Percentiles rank a stretch among this genome's conserved stretches.
Conservation (phyloP, 2,329 filamentous ascomycete genomes). For the Aspergillus fructus region DNA sequence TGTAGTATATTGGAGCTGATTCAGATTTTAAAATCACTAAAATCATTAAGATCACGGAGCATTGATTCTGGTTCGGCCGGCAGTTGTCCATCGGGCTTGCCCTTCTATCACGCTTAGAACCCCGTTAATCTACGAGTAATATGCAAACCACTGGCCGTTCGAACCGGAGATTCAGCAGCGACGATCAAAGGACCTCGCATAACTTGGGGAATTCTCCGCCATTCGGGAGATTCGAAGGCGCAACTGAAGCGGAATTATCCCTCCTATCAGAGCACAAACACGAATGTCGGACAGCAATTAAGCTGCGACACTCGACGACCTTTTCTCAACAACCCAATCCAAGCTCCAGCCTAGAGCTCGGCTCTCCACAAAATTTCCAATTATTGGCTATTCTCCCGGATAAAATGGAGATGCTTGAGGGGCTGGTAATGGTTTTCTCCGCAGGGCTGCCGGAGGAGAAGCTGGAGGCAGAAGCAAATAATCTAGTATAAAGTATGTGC, state of each 20-base stretch:
- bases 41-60: not conserved
- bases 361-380: not conserved
- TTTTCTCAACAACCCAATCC: not conserved
- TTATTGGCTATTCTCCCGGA: not conserved
- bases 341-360: conserved; percentile 6
- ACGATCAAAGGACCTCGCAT: not conserved
- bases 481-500: not conserved
- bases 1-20: not conserved
- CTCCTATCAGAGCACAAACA: conserved; percentile 18
- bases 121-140: not conserved
- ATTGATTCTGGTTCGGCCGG: not conserved
- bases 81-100: no score
- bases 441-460: not conserved
- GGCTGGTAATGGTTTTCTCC: not conserved
- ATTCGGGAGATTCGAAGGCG: conserved; percentile 10
- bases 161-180: conserved; percentile 8
- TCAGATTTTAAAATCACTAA: no score
- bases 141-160: not conserved
- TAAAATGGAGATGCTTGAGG: not conserved
- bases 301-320: not conserved
- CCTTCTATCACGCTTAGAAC: not conserved
- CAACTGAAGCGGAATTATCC: conserved; percentile 11
- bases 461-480: not conserved
- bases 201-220: conserved; percentile 18
- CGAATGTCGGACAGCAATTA: not conserved